Percentiles rank a stretch among this genome's conserved stretches.
These are phyloP conservation scores for Epichloe uncinata DNA, from an alignment of 2,329 filamentous ascomycete genomes.

Conservation along the genomic window DNA sequence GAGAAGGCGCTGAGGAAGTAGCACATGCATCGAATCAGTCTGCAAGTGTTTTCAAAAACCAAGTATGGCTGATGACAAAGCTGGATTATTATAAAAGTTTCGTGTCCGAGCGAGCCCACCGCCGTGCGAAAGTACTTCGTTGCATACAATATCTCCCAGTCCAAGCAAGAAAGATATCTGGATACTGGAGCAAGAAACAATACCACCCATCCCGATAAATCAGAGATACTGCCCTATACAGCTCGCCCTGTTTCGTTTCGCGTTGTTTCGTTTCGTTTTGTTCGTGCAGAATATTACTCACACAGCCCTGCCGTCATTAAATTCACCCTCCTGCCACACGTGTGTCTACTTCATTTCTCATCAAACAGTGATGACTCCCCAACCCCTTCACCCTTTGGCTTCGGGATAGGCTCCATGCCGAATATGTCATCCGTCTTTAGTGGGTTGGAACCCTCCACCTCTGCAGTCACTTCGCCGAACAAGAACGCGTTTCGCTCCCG, in stretches of 20 bases:
- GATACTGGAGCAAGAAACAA: too few species aligned
- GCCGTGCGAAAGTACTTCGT: too few species aligned
- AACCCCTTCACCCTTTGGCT: slow-evolving; percentile 9
- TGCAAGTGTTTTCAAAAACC: too few species aligned
- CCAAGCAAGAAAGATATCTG: too few species aligned
- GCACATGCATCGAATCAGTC: not conserved
- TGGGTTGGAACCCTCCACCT: slow-evolving; percentile 19
- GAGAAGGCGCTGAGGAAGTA: slow-evolving; percentile 39
- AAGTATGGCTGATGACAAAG: too few species aligned
- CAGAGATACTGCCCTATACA: too few species aligned
- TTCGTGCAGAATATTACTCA: not conserved
- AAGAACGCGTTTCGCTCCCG: slow-evolving; percentile 46
- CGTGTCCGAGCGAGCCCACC: too few species aligned
- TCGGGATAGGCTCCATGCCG: slow-evolving; percentile 36
- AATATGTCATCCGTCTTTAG: slow-evolving; percentile 38
- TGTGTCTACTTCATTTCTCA: not conserved
- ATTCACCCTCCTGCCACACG: not conserved
- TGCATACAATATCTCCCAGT: too few species aligned
- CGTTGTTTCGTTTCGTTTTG: not conserved
- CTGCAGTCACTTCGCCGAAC: slow-evolving; percentile 39
- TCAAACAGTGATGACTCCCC: not conserved
- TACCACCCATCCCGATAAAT: too few species aligned
- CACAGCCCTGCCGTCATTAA: not conserved
- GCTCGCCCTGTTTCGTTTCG: too few species aligned
- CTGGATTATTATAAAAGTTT: not conserved